Evolutionary conservation across 1,139 yeast species (phyloP).

Genomic region (Kurtzmaniella quercitrusa): DNA sequence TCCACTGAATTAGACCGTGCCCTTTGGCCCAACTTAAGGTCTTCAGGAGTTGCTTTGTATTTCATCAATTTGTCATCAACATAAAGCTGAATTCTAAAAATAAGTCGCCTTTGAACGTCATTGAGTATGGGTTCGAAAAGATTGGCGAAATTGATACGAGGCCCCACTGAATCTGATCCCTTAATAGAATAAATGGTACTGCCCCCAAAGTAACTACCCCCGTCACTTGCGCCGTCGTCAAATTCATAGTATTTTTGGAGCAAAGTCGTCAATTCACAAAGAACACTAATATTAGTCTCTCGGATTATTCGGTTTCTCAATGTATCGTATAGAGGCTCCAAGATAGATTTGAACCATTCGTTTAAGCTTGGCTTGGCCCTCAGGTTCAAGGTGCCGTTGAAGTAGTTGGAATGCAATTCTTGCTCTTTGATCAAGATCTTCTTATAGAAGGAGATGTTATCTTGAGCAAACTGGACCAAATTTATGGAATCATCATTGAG

Average conservation of each 20-base stretch:
- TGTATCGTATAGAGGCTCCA: conserved; percentile 75
- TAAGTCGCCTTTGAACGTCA: conserved; percentile 75
- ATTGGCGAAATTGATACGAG: conserved; percentile 45
- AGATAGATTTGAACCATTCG: conserved; percentile 54
- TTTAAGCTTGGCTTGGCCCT: conserved; percentile 24
- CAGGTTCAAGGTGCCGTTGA: conserved; percentile 19
- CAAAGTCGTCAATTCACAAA: conserved; percentile 74
- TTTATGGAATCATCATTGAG: conserved; percentile 16
- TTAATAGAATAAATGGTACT: conserved; percentile 10
- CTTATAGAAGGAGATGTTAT: conserved; percentile 52
- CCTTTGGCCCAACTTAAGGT: conserved; percentile 53
- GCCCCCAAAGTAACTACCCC: conserved; percentile 6
- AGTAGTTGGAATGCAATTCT: conserved; percentile 52
- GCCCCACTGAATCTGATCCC: conserved; percentile 7
- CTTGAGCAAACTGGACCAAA: conserved; percentile 56
- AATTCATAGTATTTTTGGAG: conserved; percentile 66
- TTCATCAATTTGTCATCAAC: conserved; percentile 64
- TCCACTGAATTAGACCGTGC: conserved; percentile 21
- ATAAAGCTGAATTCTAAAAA: conserved; percentile 71
- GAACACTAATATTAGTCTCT: conserved; percentile 59
- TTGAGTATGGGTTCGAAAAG: conserved; percentile 68
- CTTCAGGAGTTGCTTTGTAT: conserved; percentile 65
- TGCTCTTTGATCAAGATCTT: conserved; percentile 61
- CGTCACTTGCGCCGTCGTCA: conserved; percentile 38
- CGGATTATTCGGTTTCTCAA: conserved; percentile 62